Percentiles rank a stretch among this genome's conserved stretches.
Evolutionary conservation across 2,329 filamentous ascomycete genomes (phyloP).

Genomic region (Microdochium trichocladiopsis): DNA sequence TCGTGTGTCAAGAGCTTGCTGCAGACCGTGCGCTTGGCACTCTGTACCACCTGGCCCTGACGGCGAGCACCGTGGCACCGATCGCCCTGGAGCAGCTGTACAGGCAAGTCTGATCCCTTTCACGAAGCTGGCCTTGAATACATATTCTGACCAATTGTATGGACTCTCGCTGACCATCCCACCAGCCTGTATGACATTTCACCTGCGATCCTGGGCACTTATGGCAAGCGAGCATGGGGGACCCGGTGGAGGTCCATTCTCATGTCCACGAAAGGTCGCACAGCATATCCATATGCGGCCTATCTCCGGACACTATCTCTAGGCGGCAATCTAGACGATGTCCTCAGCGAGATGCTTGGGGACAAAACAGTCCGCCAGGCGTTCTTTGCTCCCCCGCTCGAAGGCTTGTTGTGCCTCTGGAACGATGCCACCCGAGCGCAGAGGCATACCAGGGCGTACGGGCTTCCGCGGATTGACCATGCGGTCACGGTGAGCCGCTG

Average conservation of each 20-base stretch:
- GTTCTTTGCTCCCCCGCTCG: conserved; percentile 34
- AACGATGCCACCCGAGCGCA: conserved; percentile 9
- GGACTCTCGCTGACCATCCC: conserved; percentile 9
- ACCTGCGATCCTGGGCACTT: conserved; percentile 33
- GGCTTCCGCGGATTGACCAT: conserved; percentile 21
- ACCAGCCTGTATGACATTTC: conserved; percentile 39
- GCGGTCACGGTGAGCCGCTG: conserved; percentile 37
- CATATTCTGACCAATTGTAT: neutral
- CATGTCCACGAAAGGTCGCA: conserved; percentile 54
- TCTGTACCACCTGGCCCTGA: conserved; percentile 50
- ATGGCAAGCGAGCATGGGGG: conserved; percentile 43
- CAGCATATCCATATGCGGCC: conserved; percentile 61
- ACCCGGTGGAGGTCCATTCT: conserved; percentile 63
- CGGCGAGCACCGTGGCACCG: conserved; percentile 47
- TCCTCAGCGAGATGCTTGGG: conserved; percentile 45
- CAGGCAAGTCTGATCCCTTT: conserved; percentile 33
- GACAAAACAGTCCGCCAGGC: conserved; percentile 15
- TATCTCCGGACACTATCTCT: conserved; percentile 61
- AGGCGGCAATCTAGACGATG: conserved; percentile 44
- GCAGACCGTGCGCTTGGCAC: conserved; percentile 48
- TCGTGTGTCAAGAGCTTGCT: conserved; percentile 54
- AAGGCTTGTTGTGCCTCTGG: conserved; percentile 20
- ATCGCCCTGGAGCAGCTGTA: conserved; percentile 57
- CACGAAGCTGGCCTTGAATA: too few relatives aligned
- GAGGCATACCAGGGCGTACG: conserved; percentile 6